Evolutionary conservation across 352 stramenopile genomes (phyloP).

Genomic region (Globisporangium recalcitrans): DNA sequence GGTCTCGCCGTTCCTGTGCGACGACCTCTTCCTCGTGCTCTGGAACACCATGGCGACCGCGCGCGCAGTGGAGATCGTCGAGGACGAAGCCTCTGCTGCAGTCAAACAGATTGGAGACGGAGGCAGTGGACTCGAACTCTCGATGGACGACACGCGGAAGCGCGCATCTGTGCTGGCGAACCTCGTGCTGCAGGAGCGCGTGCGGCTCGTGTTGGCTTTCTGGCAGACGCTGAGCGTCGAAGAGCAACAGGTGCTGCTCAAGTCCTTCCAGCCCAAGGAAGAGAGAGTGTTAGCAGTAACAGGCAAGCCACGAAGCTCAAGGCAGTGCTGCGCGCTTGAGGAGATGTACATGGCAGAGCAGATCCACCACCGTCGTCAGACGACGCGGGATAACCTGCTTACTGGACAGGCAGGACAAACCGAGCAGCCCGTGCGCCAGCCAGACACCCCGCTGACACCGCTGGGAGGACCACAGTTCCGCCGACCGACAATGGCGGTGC

Average conservation of each 20-base stretch:
- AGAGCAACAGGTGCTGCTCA: slow-evolving; percentile 37
- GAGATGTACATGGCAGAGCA: slow-evolving; percentile 61
- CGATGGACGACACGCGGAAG: slow-evolving; percentile 28
- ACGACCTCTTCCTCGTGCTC: slow-evolving; percentile 51
- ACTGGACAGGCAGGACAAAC: neutral
- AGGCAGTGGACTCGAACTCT: neutral
- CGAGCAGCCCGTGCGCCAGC: neutral
- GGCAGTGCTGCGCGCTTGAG: slow-evolving; percentile 44
- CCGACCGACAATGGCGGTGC: slow-evolving; percentile 2
- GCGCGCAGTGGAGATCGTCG: slow-evolving; percentile 13
- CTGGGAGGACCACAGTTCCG: neutral
- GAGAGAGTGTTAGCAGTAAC: neutral
- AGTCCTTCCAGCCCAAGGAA: slow-evolving; percentile 20
- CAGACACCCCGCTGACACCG: slow-evolving; percentile 3
- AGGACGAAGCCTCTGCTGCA: neutral
- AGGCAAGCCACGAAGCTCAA: slow-evolving; percentile 24
- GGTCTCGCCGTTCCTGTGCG: slow-evolving; percentile 42
- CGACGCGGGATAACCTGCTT: slow-evolving; percentile 24
- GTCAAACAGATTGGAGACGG: neutral
- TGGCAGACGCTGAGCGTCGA: slow-evolving; percentile 51
- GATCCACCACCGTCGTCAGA: slow-evolving; percentile 39
- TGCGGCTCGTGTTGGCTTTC: slow-evolving; percentile 41
- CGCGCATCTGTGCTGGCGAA: slow-evolving; percentile 36
- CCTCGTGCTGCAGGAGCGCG: slow-evolving; percentile 57
- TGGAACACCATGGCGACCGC: slow-evolving; percentile 56